Evolutionary conservation across 371 early-diverging fungal species (phyloP).

Genomic region (Capillidium heterosporum): DNA sequence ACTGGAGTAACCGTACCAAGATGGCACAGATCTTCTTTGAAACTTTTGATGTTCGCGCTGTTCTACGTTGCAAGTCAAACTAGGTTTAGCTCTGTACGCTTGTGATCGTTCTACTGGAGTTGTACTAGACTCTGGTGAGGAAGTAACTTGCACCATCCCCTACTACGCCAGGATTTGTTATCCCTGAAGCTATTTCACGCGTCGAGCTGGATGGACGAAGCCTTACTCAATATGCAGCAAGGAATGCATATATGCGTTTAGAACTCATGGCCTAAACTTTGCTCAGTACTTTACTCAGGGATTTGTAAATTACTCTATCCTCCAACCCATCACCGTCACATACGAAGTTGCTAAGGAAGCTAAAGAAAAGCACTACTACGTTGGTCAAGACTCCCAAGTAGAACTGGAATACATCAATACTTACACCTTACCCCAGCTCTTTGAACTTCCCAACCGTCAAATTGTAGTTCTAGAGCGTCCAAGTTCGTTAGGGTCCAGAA

Average conservation of each 20-base stretch:
- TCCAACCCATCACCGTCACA: constrained; percentile 98
- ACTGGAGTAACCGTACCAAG: no score
- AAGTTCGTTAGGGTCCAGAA: constrained; percentile 98
- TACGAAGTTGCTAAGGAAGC: constrained; percentile 99
- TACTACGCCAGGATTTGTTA: no score
- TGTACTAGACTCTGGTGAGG: no score
- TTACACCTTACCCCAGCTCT: constrained; percentile 88
- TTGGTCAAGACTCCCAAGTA: constrained; percentile 96
- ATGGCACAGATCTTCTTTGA: no score
- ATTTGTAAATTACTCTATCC: constrained; percentile 98
- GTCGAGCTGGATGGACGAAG: constrained; percentile 92
- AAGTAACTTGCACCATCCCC: no score
- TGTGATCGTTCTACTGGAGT: no score
- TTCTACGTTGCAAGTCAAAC: no score
- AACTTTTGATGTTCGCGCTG: no score
- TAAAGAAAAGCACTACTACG: constrained; percentile 99
- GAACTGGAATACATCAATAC: constrained; percentile 94
- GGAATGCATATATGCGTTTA: no score
- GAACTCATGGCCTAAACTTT: no score
- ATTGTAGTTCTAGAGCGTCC: constrained; percentile 95
- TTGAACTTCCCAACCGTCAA: constrained; percentile 99
- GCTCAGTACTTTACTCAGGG: constrained; percentile 95
- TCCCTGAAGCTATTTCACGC: constrained; percentile 97
- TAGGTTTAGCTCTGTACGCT: no score
- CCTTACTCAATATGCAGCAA: constrained; percentile 94